A percentile compares a stretch with the other conserved stretches of the same genome.
Conservation (phyloP, 305 asterid genomes). For the Rubia peregrina region DNA sequence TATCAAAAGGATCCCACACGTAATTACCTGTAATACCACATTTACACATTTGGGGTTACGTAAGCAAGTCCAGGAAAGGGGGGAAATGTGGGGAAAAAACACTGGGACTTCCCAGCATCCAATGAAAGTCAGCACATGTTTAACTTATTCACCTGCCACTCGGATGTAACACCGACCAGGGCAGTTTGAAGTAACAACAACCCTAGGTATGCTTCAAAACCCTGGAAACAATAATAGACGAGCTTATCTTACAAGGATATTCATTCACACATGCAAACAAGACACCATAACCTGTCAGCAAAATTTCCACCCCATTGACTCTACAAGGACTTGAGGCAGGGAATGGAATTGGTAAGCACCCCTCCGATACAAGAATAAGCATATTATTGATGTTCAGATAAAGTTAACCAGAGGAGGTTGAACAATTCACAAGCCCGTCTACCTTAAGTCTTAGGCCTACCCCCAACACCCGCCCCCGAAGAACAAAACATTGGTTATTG, state of each 20-base stretch:
- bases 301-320: background rate
- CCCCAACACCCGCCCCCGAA: no score
- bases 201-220: constrained; percentile 91
- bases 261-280: background rate
- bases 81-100: background rate
- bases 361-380: background rate
- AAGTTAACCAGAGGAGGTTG: background rate
- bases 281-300: background rate
- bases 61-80: background rate
- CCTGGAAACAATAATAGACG: constrained; percentile 41
- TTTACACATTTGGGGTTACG: background rate
- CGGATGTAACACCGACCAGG: constrained; percentile 54
- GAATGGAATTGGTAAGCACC: background rate
- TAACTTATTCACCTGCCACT: constrained; percentile 72
- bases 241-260: constrained; percentile 1
- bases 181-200: constrained; percentile 78
- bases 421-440: background rate
- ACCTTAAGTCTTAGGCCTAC: background rate
- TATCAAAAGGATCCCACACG: constrained; percentile 81
- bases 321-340: background rate
- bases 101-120: background rate
- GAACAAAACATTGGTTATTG: no score
- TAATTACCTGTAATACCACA: constrained; percentile 53
- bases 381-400: background rate
- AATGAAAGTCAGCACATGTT: background rate